Conservation (phyloP, 2,329 filamentous ascomycete genomes). For the Diaporthe citri region DNA sequence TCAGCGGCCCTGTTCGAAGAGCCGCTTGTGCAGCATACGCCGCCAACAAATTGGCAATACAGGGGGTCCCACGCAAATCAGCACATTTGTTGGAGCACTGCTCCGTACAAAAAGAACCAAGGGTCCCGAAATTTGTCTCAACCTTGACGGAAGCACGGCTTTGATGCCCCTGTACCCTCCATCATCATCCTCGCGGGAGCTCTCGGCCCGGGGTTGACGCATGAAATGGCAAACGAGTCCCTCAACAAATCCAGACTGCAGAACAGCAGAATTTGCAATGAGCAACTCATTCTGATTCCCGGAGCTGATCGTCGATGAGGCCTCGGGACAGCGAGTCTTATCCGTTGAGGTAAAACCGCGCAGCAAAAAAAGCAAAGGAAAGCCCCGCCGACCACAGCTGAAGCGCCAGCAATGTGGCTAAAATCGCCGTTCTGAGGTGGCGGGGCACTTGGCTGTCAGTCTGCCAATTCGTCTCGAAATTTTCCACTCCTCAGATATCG, state of each 20-base stretch:
- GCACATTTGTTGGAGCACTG: neutral
- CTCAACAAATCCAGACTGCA: conserved; percentile 20
- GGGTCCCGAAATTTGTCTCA: neutral
- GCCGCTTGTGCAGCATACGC: conserved; percentile 14
- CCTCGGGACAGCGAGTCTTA: neutral
- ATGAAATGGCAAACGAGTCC: neutral
- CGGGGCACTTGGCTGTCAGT: neutral
- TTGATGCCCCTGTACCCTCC: conserved; percentile 2
- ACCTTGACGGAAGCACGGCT: neutral
- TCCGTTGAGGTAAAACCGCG: neutral
- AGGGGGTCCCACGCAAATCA: neutral
- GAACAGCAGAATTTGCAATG: neutral
- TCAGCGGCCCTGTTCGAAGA: conserved; percentile 1
- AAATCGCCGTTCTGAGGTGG: neutral
- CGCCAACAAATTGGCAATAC: conserved; percentile 25
- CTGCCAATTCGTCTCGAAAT: neutral
- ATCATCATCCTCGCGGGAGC: neutral
- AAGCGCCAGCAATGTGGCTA: neutral
- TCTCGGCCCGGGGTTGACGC: neutral
- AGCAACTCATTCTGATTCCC: neutral
- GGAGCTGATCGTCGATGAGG: neutral
- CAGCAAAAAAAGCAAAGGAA: conserved; percentile 1
- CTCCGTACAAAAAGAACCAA: conserved; percentile 16
- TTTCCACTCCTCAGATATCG: neutral
- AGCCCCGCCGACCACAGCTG: neutral